Base-by-base conservation (phyloP, 129 eudicot genomes). In the Oenanthe sinensis region DNA sequence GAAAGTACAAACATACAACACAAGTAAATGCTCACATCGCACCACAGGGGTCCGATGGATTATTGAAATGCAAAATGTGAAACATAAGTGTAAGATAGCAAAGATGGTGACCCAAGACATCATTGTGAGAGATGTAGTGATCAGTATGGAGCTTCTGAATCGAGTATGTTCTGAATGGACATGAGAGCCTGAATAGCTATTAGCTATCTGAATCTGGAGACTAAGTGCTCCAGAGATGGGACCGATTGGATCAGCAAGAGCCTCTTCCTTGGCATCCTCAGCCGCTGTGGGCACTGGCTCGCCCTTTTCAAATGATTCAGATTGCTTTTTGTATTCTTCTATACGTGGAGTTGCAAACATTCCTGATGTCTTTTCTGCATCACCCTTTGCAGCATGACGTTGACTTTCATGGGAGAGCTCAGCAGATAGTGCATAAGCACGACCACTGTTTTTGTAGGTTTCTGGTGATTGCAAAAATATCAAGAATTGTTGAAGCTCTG, bases 331-430 rank as follows among this genome's bases (percentile, higher is more conserved):
- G 77, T 42, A 74, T 24, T 20, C 50, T 47, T 74, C 77, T 55
- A 74, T 46, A 40, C 54, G 77, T 47, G 77, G 77, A 44, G 77
- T 74, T 47, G 77, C 47, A 43, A n/a, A 74, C 47, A 74, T 42
- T 11, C 39, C 36, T 1, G 19, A 9, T 9, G 67, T 8, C 24
- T 44, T 74, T 26, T 74, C 55, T 2, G 46, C 54, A 43, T 74
- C 77, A 44, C 77, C 77, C 28, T 15, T 74, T n/a, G 77, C 55
- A 10, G 77, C 55, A 46, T 8, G 19, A 45, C 54, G 54, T 26
- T 74, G 77, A 20, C 77, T 55, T 33, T 70, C 47, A 47, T 33
- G 74, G 47, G 74, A 37, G 12, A 36, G 44, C 47, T 70, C 74
- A 3, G 74, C 2, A 70, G 74, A 37, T 3, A 70, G 47, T 70